Percentiles rank a stretch among this genome's conserved stretches.
Conservation (phyloP, 495 filamentous ascomycete species). For the Daldinia grandis region DNA sequence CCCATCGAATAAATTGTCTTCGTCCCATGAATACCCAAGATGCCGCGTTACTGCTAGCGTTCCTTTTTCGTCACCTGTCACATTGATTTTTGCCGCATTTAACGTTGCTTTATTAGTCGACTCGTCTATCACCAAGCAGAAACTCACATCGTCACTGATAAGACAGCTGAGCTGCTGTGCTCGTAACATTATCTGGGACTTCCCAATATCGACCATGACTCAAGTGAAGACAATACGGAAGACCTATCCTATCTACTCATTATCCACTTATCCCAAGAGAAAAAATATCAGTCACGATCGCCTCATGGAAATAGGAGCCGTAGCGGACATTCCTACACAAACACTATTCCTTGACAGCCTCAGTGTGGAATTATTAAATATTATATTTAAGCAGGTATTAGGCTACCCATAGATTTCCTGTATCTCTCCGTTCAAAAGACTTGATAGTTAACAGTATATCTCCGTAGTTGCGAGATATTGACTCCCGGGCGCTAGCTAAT, state of each 20-base stretch:
- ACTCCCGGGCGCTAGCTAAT: slow-evolving; percentile 26
- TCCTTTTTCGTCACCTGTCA: slow-evolving; percentile 8
- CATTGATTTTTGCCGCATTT: neutral
- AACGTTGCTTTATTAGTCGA: neutral
- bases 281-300: neutral
- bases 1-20: slow-evolving; percentile 2
- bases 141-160: neutral
- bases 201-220: slow-evolving; percentile 3
- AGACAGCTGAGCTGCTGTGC: neutral
- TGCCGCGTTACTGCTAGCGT: neutral
- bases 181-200: neutral
- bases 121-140: no score
- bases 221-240: neutral
- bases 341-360: slow-evolving; percentile 31
- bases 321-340: neutral
- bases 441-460: slow-evolving; percentile 4
- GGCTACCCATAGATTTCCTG: neutral
- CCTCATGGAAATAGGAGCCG: slow-evolving; percentile 26
- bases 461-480: slow-evolving; percentile 34
- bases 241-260: neutral
- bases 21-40: neutral
- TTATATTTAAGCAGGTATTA: slow-evolving; percentile 43
- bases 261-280: neutral
- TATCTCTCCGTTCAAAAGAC: neutral
- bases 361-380: slow-evolving; percentile 41